Evolutionary conservation across 139 green algal genomes (phyloP).

Genomic region (Nannochloris sp.): DNA sequence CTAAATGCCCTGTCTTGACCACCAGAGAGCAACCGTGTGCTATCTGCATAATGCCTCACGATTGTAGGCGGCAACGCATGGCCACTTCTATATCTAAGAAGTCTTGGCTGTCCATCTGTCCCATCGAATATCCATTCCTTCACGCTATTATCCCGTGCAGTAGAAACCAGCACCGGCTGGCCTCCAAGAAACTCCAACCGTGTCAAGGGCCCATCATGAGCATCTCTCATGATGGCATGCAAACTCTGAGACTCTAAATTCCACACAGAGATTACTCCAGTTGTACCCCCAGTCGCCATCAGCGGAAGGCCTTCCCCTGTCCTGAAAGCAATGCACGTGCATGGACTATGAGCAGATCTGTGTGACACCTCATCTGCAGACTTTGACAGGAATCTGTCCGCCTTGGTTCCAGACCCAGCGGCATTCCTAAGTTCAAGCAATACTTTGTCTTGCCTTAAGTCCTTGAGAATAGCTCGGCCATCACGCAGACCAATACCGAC

Average conservation of each 20-base stretch:
- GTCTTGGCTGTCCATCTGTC: slow-evolving; percentile 30
- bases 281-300: slow-evolving; percentile 62
- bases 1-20: slow-evolving; percentile 85
- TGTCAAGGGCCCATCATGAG: slow-evolving; percentile 56
- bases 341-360: slow-evolving; percentile 19
- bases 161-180: slow-evolving; percentile 81
- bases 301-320: slow-evolving; percentile 49
- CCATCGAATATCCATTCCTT: slow-evolving; percentile 94
- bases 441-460: slow-evolving; percentile 64
- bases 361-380: slow-evolving; percentile 7
- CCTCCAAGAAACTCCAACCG: slow-evolving; percentile 56
- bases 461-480: slow-evolving; percentile 72
- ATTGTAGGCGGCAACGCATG: slow-evolving; percentile 72
- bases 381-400: slow-evolving; percentile 12
- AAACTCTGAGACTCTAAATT: slow-evolving; percentile 76
- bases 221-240: slow-evolving; percentile 51
- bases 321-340: slow-evolving; percentile 47
- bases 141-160: slow-evolving; percentile 79
- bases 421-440: slow-evolving; percentile 58
- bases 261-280: slow-evolving; percentile 83
- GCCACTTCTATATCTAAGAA: slow-evolving; percentile 84
- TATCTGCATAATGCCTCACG: slow-evolving; percentile 66
- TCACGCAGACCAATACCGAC: slow-evolving; percentile 82
- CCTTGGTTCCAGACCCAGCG: slow-evolving; percentile 39
- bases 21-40: slow-evolving; percentile 66